phyloP scores from a whole-genome alignment of 2,329 filamentous ascomycete genomes.

The Fusarium chuoi region DNA sequence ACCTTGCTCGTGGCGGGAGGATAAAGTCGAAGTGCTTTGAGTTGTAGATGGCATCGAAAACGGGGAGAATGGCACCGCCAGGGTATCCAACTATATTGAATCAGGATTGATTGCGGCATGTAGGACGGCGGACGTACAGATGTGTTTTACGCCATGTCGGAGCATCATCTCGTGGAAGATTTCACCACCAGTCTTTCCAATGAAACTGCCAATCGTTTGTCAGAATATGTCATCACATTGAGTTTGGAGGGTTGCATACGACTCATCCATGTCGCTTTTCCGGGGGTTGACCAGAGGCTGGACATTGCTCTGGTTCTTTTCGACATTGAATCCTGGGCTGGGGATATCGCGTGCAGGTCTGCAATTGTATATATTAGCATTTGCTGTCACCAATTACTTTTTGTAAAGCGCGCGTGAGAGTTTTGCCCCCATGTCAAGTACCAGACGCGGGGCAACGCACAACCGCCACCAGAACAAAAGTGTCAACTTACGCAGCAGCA shows the following conservation, averaged over 20 bases:
- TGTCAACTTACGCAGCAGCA: background rate
- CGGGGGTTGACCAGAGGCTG: slow-evolving; percentile 73
- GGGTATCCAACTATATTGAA: slow-evolving; percentile 78
- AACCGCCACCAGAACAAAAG: background rate
- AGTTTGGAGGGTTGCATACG: slow-evolving; percentile 63
- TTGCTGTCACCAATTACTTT: slow-evolving; percentile 12
- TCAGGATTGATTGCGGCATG: slow-evolving; percentile 36
- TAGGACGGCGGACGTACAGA: slow-evolving; percentile 74
- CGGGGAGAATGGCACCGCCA: slow-evolving; percentile 94
- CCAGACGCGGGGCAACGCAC: background rate
- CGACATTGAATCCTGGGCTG: slow-evolving; percentile 69
- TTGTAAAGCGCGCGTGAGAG: background rate
- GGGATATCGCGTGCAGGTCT: slow-evolving; percentile 66
- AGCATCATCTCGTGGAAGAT: slow-evolving; percentile 99
- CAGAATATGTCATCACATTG: background rate
- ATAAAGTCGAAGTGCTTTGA: slow-evolving; percentile 97
- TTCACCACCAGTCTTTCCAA: slow-evolving; percentile 78
- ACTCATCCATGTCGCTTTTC: slow-evolving; percentile 78
- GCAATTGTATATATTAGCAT: slow-evolving; percentile 23
- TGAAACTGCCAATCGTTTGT: slow-evolving; percentile 69
- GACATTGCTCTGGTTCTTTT: slow-evolving; percentile 66
- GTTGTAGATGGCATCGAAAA: slow-evolving; percentile 99
- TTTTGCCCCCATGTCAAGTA: background rate
- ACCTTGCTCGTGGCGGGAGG: slow-evolving; percentile 91
- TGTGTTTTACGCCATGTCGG: slow-evolving; percentile 86